A percentile compares a stretch with the other conserved stretches of the same genome.
phyloP scores from a whole-genome alignment of 441 rosid species.

The Arabidopsis lyrata region DNA sequence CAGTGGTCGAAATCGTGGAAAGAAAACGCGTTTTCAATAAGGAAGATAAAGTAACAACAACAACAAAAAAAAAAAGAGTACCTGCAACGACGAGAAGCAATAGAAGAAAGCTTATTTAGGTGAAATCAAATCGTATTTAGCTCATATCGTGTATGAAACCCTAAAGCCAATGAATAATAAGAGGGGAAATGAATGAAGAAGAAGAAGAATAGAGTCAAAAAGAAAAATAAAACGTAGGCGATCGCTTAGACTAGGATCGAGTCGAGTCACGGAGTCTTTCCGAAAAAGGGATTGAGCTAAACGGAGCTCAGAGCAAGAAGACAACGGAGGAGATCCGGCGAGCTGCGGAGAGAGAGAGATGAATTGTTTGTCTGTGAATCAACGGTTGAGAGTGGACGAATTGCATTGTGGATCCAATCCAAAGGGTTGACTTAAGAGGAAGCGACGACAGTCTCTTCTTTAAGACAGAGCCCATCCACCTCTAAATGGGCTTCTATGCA shows the following conservation, averaged over 20 bases:
- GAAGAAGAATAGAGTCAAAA: background rate
- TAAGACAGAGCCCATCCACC: constrained; percentile 14
- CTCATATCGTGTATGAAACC: constrained; percentile 37
- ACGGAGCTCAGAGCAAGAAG: constrained; percentile 24
- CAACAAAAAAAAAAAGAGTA: constrained; percentile 34
- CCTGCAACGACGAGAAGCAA: constrained; percentile 73
- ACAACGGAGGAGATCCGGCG: constrained; percentile 40
- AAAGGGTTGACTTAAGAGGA: constrained; percentile 30
- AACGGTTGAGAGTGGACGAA: constrained; percentile 30
- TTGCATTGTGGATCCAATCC: constrained; percentile 22
- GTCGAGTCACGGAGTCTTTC: constrained; percentile 14
- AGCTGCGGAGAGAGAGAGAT: constrained; percentile 30
- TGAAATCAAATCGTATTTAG: constrained; percentile 30
- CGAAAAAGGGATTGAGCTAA: background rate
- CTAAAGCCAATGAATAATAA: constrained; percentile 15
- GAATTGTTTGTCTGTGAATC: constrained; percentile 15
- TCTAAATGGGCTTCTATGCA: background rate
- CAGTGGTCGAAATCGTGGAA: background rate
- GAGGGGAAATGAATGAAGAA: background rate
- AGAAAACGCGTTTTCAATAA: constrained; percentile 23
- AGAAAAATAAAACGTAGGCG: background rate
- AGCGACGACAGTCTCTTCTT: constrained; percentile 14
- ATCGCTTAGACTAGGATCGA: constrained; percentile 31
- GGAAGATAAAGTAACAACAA: constrained; percentile 7
- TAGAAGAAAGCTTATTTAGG: constrained; percentile 43